phyloP scores from a whole-genome alignment of 2,329 filamentous ascomycete genomes.

The Apiospora phragmitis region DNA sequence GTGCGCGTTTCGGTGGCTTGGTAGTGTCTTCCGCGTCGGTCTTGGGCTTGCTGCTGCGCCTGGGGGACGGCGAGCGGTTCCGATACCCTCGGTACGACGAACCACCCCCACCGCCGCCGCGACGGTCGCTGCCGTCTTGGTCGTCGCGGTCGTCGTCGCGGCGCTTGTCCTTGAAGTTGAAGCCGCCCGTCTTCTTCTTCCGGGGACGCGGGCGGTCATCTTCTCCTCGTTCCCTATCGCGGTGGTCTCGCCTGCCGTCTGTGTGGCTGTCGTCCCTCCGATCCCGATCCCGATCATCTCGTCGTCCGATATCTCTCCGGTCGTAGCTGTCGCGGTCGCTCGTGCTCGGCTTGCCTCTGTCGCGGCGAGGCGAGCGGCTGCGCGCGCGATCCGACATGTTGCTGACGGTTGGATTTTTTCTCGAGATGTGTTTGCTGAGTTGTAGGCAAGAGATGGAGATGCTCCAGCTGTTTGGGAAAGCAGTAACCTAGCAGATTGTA shows the following conservation, averaged over 20 bases:
- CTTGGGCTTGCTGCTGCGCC: conserved; percentile 36
- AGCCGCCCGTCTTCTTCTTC: conserved; percentile 47
- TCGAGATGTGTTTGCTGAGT: background rate
- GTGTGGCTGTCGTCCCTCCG: background rate
- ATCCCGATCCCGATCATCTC: conserved; percentile 18
- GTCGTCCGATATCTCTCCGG: conserved; percentile 18
- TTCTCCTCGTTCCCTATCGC: background rate
- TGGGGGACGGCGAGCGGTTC: conserved; percentile 40
- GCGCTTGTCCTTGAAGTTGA: conserved; percentile 56
- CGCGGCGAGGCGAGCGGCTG: conserved; percentile 14
- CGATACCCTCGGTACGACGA: conserved; percentile 55
- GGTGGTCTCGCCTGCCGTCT: background rate
- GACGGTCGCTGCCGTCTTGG: conserved; percentile 38
- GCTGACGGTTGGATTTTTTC: background rate
- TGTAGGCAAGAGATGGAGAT: background rate
- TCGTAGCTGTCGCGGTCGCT: conserved; percentile 14
- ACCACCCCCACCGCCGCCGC: conserved; percentile 38
- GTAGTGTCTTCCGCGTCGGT: conserved; percentile 33
- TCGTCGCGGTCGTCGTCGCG: conserved; percentile 48
- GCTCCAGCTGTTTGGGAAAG: background rate
- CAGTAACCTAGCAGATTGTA: background rate
- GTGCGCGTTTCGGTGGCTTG: conserved; percentile 35
- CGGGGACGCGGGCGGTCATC: conserved; percentile 25
- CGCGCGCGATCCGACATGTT: conserved; percentile 9
- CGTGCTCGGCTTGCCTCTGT: background rate